Evolutionary conservation across 768 basidiomycete species (phyloP).

Genomic region (Suillus plorans): DNA sequence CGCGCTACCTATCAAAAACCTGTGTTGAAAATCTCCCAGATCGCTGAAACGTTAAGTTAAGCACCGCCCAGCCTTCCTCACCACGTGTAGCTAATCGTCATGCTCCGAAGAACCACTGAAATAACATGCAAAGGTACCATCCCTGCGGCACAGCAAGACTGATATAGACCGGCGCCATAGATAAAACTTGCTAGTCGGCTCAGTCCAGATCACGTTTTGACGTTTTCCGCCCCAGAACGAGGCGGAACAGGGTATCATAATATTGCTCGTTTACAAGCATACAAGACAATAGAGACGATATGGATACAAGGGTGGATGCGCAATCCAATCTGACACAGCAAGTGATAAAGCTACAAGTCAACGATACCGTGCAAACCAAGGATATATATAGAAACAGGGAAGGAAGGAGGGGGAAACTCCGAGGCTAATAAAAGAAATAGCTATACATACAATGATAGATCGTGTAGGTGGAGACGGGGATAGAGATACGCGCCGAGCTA

Average conservation of each 20-base stretch:
- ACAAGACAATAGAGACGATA: background rate
- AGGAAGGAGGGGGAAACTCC: background rate
- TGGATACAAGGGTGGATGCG: background rate
- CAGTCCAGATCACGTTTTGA: background rate
- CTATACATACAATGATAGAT: conserved; percentile 8
- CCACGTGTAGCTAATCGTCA: background rate
- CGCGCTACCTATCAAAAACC: background rate
- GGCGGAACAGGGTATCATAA: background rate
- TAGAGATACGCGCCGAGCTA: too few species aligned
- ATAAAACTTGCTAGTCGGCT: background rate
- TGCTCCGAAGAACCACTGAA: too few species aligned
- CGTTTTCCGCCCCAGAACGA: background rate
- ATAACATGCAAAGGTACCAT: background rate
- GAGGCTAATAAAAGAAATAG: background rate
- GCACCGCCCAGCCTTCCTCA: background rate
- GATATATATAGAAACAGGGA: conserved; percentile 1
- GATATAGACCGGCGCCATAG: background rate
- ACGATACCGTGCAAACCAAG: conserved; percentile 2
- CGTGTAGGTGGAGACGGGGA: background rate
- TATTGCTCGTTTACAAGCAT: background rate
- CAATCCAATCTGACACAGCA: background rate
- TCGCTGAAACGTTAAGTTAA: background rate
- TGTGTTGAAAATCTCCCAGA: background rate
- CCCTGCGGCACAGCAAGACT: background rate
- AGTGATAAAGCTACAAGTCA: conserved; percentile 2